Conservation (phyloP, 257 asterid genomes). For the Forsythia suspensa region DNA sequence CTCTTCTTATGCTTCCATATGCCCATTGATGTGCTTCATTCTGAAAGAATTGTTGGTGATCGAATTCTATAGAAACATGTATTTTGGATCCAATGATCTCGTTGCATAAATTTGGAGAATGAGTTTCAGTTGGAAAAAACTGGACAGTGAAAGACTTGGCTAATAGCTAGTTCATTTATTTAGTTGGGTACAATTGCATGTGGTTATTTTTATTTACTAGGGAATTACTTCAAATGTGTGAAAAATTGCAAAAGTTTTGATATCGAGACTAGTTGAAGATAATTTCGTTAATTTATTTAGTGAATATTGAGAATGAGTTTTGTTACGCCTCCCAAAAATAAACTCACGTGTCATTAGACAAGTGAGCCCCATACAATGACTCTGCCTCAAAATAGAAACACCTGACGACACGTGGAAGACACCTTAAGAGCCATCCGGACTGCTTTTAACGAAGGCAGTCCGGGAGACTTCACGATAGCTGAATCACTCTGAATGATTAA, state of each 20-base stretch:
- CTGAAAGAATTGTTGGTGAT: constrained; percentile 21
- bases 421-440: too few relatives aligned
- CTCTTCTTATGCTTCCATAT: neutral
- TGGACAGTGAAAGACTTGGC: constrained; percentile 21
- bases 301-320: constrained; percentile 13
- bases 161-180: constrained; percentile 4
- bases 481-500: too few relatives aligned
- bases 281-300: constrained; percentile 26
- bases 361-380: too few relatives aligned
- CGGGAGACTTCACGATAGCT: too few relatives aligned
- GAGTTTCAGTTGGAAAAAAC: constrained; percentile 17
- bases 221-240: constrained; percentile 28
- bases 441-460: too few relatives aligned
- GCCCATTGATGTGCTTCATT: constrained; percentile 19
- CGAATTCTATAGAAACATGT: constrained; percentile 15
- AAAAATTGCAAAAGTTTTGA: constrained; percentile 16
- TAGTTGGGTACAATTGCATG: constrained; percentile 4
- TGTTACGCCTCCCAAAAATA: too few relatives aligned
- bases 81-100: constrained; percentile 12
- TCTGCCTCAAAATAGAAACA: too few relatives aligned
- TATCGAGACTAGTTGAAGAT: constrained; percentile 31
- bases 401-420: too few relatives aligned
- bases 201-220: constrained; percentile 27
- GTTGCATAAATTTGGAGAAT: too few relatives aligned
- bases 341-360: too few relatives aligned